Evolutionary conservation across 441 rosid species (phyloP), one percentile per base, ranked within the genome.

Genomic region (Gossypium trilobum): DNA sequence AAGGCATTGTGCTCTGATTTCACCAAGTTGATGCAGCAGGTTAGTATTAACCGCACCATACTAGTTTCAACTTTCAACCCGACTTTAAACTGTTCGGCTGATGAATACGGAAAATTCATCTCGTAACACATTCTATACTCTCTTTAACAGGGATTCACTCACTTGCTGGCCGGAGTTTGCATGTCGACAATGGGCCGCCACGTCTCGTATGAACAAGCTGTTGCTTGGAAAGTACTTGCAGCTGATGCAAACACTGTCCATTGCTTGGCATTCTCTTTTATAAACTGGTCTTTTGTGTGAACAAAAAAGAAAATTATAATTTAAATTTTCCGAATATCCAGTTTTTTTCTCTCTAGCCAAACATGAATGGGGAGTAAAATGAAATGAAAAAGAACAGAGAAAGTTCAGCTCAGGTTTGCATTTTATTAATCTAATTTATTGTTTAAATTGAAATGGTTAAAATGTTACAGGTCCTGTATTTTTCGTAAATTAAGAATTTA

Each of bases 211-310:
- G 98, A 91, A 14, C 96, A 91, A 82, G 94, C 92, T 9, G 59
- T 91, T 27, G 91, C 96, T 0, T 91, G 98, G 98, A 93, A 93
- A 80, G 96, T 93, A 60, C 82, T 84, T 14, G 81, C 87, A 5
- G 84, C 91, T 8, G 91, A 89, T 6, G 98, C 85, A 54, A 84
- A 75, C 78, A 79, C 79, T 25, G 93, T 93, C 50, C 97, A 93
- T 65, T 93, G 98, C 78, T 85, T 93, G 46, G 96, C 97, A 50
- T 89, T 93, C 82, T 84, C 94, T 2, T 93, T 93, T 73, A 80
- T 91, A n/a, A 93, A 93, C 86, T 93, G 98, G 97, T 89, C 96
- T 75, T 93, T 93, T 81, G 87, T 89, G 85, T 91, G 91, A 92
- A 72, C 54, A 7, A 57, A 20, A 56, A 60, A 36, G 2, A 36